A percentile compares a stretch with the other conserved stretches of the same genome.
These are phyloP conservation scores for Termitomyces sp. DNA, from an alignment of 768 basidiomycete genomes.

Conservation along the genomic window DNA sequence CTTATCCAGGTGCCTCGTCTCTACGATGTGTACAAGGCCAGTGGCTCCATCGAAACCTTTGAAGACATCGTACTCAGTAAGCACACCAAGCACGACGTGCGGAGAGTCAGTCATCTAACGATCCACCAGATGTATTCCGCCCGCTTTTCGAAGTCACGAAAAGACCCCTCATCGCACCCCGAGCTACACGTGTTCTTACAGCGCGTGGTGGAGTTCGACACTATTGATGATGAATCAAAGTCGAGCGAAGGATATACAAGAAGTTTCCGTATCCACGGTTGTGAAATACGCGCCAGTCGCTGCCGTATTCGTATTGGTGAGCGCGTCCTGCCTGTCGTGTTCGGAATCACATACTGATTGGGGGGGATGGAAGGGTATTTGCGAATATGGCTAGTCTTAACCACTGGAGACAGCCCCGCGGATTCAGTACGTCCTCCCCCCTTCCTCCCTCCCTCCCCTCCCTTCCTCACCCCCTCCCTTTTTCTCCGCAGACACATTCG, in stretches of 20 bases:
- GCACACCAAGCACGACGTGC: no score
- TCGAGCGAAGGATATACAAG: conserved; percentile 84
- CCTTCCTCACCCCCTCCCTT: no score
- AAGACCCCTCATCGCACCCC: conserved; percentile 84
- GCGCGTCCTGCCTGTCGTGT: no score
- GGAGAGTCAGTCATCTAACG: no score
- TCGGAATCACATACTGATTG: no score
- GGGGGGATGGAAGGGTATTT: conserved; percentile 71
- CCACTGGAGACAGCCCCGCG: conserved; percentile 80
- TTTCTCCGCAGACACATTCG: conserved; percentile 82
- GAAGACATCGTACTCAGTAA: conserved; percentile 91
- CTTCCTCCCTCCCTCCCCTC: no score
- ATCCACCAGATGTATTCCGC: conserved; percentile 86
- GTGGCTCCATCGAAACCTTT: conserved; percentile 77
- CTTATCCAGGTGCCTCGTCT: conserved; percentile 92
- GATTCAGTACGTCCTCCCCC: conserved; percentile 63
- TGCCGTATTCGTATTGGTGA: conserved; percentile 94
- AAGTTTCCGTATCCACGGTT: conserved; percentile 90
- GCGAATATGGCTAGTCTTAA: conserved; percentile 95
- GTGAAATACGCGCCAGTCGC: conserved; percentile 88
- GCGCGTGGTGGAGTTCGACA: conserved; percentile 94
- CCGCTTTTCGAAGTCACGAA: conserved; percentile 96
- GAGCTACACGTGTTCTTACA: conserved; percentile 95
- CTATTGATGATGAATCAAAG: conserved; percentile 99
- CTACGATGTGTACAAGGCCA: conserved; percentile 93